Conservation (phyloP, 257 asterid genomes). For the Fraxinus quadrangulata region DNA sequence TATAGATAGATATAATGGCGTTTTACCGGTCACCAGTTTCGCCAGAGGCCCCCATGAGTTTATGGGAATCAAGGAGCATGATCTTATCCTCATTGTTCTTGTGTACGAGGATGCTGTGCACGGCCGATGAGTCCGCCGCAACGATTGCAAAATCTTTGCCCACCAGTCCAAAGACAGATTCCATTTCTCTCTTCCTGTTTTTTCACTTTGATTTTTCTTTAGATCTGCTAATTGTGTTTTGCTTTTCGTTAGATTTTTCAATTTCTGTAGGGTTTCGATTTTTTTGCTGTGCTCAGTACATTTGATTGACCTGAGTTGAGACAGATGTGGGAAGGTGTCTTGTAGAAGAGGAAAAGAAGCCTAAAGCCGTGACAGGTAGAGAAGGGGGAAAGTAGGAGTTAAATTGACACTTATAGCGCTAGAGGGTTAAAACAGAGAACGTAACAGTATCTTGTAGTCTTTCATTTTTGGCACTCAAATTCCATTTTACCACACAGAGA, state of each 20-base stretch:
- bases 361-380: conserved; percentile 14
- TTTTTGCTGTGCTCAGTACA: conserved; percentile 1
- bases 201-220: conserved; percentile 18
- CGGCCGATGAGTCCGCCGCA: conserved; percentile 94
- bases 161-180: conserved; percentile 86
- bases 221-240: conserved; percentile 33
- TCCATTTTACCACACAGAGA: too few relatives aligned
- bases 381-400: not conserved
- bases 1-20: not conserved
- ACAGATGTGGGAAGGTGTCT: conserved; percentile 35
- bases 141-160: conserved; percentile 89
- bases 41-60: conserved; percentile 96
- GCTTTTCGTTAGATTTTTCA: not conserved
- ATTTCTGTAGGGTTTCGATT: conserved; percentile 23
- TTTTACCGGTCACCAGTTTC: conserved; percentile 92
- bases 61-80: conserved; percentile 92
- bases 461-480: too few relatives aligned
- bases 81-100: conserved; percentile 93
- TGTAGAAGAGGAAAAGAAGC: conserved; percentile 69
- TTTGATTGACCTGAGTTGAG: not conserved
- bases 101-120: conserved; percentile 92
- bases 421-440: too few relatives aligned
- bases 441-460: too few relatives aligned
- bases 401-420: too few relatives aligned
- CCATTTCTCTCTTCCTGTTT: conserved; percentile 46